These are phyloP conservation scores for Euphorbia lathyris DNA, from an alignment of 345 rosid species.

Conservation along the genomic window DNA sequence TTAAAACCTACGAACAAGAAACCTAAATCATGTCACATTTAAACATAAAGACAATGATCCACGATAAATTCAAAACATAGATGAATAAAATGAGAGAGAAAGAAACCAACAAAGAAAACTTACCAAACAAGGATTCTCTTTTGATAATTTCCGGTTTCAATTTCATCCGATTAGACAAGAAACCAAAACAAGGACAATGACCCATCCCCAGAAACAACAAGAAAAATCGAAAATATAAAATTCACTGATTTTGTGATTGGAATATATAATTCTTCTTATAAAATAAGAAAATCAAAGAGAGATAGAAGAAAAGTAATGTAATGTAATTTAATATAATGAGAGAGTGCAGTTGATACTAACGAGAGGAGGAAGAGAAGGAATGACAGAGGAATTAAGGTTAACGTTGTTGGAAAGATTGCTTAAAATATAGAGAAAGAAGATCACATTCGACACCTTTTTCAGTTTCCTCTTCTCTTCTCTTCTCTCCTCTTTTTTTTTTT, in stretches of 20 bases:
- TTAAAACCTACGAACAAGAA: background rate
- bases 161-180: slow-evolving; percentile 21
- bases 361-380: background rate
- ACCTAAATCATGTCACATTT: background rate
- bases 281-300: too few relatives aligned
- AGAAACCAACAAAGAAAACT: background rate
- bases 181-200: slow-evolving; percentile 52
- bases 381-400: too few relatives aligned
- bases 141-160: slow-evolving; percentile 6
- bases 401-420: background rate
- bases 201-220: slow-evolving; percentile 28
- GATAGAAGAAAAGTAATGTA: too few relatives aligned
- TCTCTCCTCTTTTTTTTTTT: background rate
- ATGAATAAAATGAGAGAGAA: background rate
- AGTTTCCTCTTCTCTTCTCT: background rate
- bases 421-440: background rate
- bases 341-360: background rate
- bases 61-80: too few relatives aligned
- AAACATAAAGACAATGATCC: background rate
- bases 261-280: too few relatives aligned
- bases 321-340: background rate
- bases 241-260: background rate
- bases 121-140: slow-evolving; percentile 6
- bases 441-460: background rate
- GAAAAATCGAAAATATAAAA: background rate